Conservation (phyloP, 257 asterid genomes). For the Fraxinus excelsior region DNA sequence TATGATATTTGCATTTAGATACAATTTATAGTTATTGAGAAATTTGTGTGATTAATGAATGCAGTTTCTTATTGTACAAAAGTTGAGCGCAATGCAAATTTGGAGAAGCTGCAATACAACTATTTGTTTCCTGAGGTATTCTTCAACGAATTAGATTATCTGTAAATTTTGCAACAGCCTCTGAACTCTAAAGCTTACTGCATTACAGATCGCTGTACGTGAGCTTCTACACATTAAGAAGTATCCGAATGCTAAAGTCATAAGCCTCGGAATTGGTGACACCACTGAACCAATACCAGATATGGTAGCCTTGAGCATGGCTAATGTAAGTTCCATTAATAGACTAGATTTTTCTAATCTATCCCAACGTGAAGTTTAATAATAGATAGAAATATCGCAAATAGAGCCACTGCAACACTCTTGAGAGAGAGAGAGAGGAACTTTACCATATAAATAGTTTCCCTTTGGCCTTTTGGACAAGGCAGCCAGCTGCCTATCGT, state of each 20-base stretch:
- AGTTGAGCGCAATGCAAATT: slow-evolving; percentile 67
- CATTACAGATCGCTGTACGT: slow-evolving; percentile 53
- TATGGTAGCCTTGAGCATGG: slow-evolving; percentile 67
- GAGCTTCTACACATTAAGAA: slow-evolving; percentile 55
- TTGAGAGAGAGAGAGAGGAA: too few species aligned
- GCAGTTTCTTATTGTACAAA: slow-evolving; percentile 57
- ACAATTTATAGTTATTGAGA: background rate
- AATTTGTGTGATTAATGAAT: slow-evolving; percentile 23
- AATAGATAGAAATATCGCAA: too few species aligned
- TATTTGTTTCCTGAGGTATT: slow-evolving; percentile 87
- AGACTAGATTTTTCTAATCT: background rate
- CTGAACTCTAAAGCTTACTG: background rate
- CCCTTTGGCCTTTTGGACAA: too few species aligned
- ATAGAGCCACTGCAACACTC: too few species aligned
- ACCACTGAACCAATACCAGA: slow-evolving; percentile 83
- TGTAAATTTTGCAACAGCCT: too few species aligned
- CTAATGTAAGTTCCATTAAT: slow-evolving; percentile 50
- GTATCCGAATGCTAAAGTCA: slow-evolving; percentile 73
- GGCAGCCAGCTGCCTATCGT: too few species aligned
- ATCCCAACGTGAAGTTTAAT: too few species aligned
- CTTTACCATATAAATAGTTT: too few species aligned
- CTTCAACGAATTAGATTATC: too few species aligned
- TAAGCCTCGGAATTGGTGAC: slow-evolving; percentile 91
- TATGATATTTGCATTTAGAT: background rate
- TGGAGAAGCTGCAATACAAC: slow-evolving; percentile 76